Evolutionary conservation across 805 yeast genomes (phyloP), one percentile per base, ranked within the genome.

Genomic region (Candida gorgasii): DNA sequence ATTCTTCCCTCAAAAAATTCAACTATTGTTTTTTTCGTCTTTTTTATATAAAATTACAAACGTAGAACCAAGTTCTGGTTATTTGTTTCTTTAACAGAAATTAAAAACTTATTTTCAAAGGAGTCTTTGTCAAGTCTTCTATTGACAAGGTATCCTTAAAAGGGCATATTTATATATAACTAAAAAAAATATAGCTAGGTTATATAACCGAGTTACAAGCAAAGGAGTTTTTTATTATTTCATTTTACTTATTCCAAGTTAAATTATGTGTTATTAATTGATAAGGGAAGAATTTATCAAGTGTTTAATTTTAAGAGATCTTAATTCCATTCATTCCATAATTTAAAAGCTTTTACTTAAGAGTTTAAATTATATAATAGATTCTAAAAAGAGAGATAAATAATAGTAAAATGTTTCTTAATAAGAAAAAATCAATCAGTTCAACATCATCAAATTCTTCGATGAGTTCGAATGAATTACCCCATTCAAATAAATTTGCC

Each of bases 371-470:
- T 34, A 27, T 8, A 33, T 23, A 19, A 34, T 8, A 34, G 18
- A 22, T 34, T 34, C 9, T 20, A 19, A 20, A 22, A 14, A 33
- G 9, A 24, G 49, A 34, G 44, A 51, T 22, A 34, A 45, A 51
- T 22, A 47, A 52, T 26, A 48, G 46, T 34, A 14, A 34, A 34
- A 34, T 34, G 37, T 34, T 34, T 38, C 49, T 53, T 42, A 54
- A 48, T 44, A 61, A 56, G 46, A 61, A 59, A 42, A 46, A 53
- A 39, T 54, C 68, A 13, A 39, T 49, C 13, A 54, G 61, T 18
- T 52, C 62, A 18, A 48, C 63, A 35, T 41, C 53, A 8, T 49
- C 48, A 16, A 17, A 54, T 30, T 41, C 55, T 36, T 46, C 50
- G 14, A 17, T 20, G 30, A 45, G 49, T n/a, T 43, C 46, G 14